Evolutionary conservation across 148 eudicot genomes (phyloP).

Genomic region (Amaranthus hypochondriacus): DNA sequence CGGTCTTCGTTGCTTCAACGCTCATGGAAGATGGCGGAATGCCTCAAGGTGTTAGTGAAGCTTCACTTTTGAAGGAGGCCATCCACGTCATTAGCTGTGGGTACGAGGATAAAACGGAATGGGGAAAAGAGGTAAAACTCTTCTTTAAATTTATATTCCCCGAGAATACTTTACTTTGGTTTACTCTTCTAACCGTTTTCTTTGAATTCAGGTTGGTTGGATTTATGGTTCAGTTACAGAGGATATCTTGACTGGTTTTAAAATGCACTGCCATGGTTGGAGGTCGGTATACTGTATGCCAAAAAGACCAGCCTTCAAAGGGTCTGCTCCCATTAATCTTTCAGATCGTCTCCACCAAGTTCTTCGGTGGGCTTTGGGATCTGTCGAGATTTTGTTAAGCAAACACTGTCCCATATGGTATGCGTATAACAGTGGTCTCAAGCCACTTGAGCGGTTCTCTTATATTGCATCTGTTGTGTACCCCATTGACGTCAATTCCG

Average conservation of each 20-base stretch:
- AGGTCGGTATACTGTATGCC: constrained; percentile 95
- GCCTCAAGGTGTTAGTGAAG: constrained; percentile 56
- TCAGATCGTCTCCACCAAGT: constrained; percentile 97
- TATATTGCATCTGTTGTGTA: constrained; percentile 87
- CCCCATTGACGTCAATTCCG: constrained; percentile 85
- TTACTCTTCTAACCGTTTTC: neutral
- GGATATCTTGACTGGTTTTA: constrained; percentile 94
- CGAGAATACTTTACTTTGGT: neutral
- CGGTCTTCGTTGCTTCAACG: constrained; percentile 84
- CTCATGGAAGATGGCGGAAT: constrained; percentile 80
- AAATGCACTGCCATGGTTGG: constrained; percentile 99
- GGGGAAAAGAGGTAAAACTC: constrained; percentile 89
- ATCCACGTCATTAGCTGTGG: constrained; percentile 98
- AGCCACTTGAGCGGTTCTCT: constrained; percentile 83
- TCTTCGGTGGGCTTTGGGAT: constrained; percentile 94
- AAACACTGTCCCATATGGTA: constrained; percentile 95
- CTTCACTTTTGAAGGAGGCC: constrained; percentile 87
- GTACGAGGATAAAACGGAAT: constrained; percentile 88
- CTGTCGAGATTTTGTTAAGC: constrained; percentile 87
- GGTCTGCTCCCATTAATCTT: constrained; percentile 95
- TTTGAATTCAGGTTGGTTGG: constrained; percentile 75
- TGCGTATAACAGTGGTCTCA: constrained; percentile 80
- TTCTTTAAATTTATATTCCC: neutral
- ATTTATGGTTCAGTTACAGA: constrained; percentile 97
- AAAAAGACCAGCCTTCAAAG: constrained; percentile 82